Conservation (phyloP, 2,329 filamentous ascomycete species). For the Cytospora paraplurivora region DNA sequence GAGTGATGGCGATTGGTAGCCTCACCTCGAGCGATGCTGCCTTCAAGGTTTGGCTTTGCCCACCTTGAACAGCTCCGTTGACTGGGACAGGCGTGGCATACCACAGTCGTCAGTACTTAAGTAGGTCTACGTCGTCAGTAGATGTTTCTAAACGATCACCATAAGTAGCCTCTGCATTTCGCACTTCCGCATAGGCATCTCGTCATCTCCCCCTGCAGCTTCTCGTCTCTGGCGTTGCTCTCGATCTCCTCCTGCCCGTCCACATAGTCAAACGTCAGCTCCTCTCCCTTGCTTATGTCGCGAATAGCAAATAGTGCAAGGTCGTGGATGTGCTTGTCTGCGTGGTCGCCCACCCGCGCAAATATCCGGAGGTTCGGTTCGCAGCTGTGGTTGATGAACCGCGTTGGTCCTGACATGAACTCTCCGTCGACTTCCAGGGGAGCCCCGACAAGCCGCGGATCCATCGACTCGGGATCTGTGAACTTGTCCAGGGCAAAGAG, state of each 20-base stretch:
- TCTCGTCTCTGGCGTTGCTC: constrained; percentile 52
- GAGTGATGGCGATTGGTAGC: too few relatives aligned
- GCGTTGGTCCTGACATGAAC: constrained; percentile 74
- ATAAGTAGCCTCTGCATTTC: constrained; percentile 70
- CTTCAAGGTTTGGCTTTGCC: too few relatives aligned
- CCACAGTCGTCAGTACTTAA: background rate
- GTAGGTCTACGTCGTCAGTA: background rate
- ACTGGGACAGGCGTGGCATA: background rate
- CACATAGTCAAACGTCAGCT: constrained; percentile 80
- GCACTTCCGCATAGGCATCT: constrained; percentile 63
- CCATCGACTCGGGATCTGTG: constrained; percentile 56
- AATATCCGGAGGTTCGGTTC: constrained; percentile 80
- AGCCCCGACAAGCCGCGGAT: constrained; percentile 56
- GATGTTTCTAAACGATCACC: constrained; percentile 45
- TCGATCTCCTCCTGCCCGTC: constrained; percentile 60
- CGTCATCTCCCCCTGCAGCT: constrained; percentile 56
- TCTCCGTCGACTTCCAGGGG: constrained; percentile 70
- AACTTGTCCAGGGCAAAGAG: constrained; percentile 85
- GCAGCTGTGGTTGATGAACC: constrained; percentile 84
- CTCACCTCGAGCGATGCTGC: too few relatives aligned
- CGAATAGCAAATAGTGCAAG: constrained; percentile 73
- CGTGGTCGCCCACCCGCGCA: constrained; percentile 75
- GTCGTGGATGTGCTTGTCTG: constrained; percentile 74
- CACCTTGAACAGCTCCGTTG: background rate
- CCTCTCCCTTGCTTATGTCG: constrained; percentile 65